Base-by-base conservation (phyloP, 2,329 filamentous ascomycete species). In the Ophiosphaerella narmari region DNA sequence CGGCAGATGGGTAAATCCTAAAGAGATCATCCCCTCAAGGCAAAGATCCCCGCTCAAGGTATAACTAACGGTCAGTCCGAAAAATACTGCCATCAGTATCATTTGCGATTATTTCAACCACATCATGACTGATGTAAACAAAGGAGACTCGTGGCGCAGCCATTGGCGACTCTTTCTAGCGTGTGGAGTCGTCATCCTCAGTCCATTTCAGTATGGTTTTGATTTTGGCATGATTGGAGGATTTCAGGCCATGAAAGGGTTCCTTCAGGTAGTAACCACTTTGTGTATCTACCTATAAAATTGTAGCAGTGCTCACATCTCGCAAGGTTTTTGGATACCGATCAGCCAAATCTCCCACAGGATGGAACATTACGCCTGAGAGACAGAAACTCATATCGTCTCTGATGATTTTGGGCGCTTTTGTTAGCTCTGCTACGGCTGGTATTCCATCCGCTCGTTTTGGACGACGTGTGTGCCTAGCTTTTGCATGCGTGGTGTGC, bases 161-260 rank as follows among this genome's bases (percentile, higher is more conserved):
- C 75, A 80, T 51, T 77, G 73, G 71, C 72, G 71, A 34, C 74
- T 77, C 46, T 77, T 80, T 47, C n/a, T 77, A 1, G 78, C 78
- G 12, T 80, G 78, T 49, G 75, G 76, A 0, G 60, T 81, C 3
- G 74, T 81, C 39, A 75, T 77, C 9, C 63, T 81, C 51, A 78
- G 76, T 31, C 78, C 79, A 0, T 82, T 82, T 52, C 80, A 82
- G 55, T 82, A 82, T 67, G 79, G 79, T 8, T 67, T 79, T 32
- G 77, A 82, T 55, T 82, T 81, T 59, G 78, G 79, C 5, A 67
- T 81, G 46, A 81, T 81, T 54, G 77, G 77, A 37, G 78, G 78
- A 5, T 55, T 81, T 2, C 78, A 81, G 60, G 79, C 78, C 53
- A 81, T 80, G 78, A 59, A 71, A 7, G 78, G 77, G 1, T 81